phyloP scores from a whole-genome alignment of 148 eudicot genomes.

The Spergularia marina region DNA sequence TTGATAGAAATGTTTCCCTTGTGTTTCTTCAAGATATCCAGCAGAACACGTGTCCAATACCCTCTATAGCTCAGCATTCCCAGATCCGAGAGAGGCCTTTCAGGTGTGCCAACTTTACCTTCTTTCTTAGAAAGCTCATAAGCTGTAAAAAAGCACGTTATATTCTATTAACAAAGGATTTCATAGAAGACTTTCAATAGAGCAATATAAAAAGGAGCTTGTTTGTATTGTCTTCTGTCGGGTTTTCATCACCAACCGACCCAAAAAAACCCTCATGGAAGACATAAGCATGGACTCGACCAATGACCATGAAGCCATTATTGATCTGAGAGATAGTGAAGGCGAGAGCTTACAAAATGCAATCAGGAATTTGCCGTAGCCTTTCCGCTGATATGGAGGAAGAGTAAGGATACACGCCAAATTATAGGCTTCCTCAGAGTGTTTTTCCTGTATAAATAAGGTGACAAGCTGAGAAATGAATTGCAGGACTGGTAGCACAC shows the following conservation, averaged over 20 bases:
- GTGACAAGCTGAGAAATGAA: constrained; percentile 2
- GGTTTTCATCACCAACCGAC: too few species aligned
- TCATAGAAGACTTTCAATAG: background rate
- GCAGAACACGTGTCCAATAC: constrained; percentile 93
- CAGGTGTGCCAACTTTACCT: constrained; percentile 95
- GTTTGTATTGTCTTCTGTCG: too few species aligned
- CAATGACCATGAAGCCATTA: constrained; percentile 7
- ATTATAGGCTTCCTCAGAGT: constrained; percentile 94
- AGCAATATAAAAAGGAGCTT: too few species aligned
- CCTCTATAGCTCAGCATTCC: constrained; percentile 95
- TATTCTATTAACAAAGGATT: background rate
- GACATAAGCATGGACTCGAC: background rate
- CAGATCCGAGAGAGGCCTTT: constrained; percentile 94
- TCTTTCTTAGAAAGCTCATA: constrained; percentile 99
- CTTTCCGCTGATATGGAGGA: constrained; percentile 97
- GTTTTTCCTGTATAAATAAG: constrained; percentile 70
- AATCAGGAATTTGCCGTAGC: constrained; percentile 94
- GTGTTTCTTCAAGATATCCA: constrained; percentile 92
- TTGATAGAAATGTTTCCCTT: constrained; percentile 96
- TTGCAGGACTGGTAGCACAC: background rate
- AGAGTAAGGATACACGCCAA: constrained; percentile 95
- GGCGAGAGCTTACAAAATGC: constrained; percentile 71
- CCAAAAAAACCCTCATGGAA: background rate
- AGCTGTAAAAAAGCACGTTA: constrained; percentile 41
- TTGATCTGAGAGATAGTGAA: background rate